These are phyloP conservation scores for Asclepias syriaca DNA, from an alignment of 257 asterid species.

Conservation along the genomic window DNA sequence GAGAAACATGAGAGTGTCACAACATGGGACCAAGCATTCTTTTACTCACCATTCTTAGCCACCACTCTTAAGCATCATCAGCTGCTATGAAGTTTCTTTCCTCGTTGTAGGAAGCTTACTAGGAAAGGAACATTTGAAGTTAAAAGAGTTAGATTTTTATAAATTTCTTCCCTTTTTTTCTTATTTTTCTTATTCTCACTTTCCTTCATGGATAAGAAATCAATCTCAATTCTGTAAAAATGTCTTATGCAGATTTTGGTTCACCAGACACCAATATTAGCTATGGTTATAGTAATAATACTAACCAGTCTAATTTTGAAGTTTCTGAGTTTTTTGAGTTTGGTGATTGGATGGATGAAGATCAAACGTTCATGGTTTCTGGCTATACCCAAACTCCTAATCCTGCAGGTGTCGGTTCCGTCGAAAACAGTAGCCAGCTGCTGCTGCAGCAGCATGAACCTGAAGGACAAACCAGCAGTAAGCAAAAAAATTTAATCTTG, in stretches of 20 bases:
- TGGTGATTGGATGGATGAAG: constrained; percentile 52
- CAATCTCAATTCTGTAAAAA: constrained; percentile 3
- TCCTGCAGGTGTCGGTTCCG: constrained; percentile 13
- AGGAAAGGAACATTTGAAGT: constrained; percentile 22
- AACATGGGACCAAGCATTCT: constrained; percentile 18
- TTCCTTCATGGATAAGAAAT: constrained; percentile 34
- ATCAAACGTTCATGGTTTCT: constrained; percentile 25
- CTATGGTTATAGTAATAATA: not conserved
- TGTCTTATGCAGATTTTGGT: constrained; percentile 15
- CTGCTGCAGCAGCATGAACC: constrained; percentile 21
- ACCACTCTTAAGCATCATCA: constrained; percentile 39
- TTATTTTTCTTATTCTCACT: not conserved
- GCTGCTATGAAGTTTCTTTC: constrained; percentile 63
- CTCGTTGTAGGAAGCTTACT: constrained; percentile 45
- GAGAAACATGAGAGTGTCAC: not conserved
- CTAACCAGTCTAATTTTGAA: constrained; percentile 32
- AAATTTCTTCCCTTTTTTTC: constrained; percentile 7
- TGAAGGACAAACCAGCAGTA: constrained; percentile 36
- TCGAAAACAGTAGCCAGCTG: constrained; percentile 18
- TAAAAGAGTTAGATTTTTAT: constrained; percentile 3
- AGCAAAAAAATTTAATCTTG: constrained; percentile 15
- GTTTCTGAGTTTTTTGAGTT: constrained; percentile 53
- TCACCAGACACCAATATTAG: constrained; percentile 3
- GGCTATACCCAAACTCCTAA: constrained; percentile 31
- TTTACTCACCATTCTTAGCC: constrained; percentile 51